Evolutionary conservation across 2,329 filamentous ascomycete genomes (phyloP), one percentile per base, ranked within the genome.

Genomic region (Aspergillus niger): DNA sequence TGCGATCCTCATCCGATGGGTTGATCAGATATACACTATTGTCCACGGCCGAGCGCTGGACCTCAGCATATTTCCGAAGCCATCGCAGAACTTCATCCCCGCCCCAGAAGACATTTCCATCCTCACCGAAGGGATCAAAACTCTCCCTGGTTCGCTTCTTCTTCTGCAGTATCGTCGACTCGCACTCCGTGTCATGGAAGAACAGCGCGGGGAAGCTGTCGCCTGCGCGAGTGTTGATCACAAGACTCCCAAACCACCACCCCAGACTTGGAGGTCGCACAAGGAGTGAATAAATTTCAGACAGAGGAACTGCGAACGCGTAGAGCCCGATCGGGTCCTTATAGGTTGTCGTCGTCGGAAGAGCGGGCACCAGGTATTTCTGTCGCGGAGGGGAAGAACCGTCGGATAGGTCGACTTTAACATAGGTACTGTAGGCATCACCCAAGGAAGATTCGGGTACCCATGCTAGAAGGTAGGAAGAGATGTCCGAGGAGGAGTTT

Each of bases 231-330:
- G 91, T 92, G 74, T 99, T 99, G 79, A 99, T 91, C 59, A 99
- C 89, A 28, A 99, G 79, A 64, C 92, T 97, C 36, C 95, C 95
- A 74, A 96, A 97, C 95, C 95, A 99, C 96, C 95, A 99, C 15
- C 95, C 96, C 7, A 97, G 79, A 74, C 92, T 97, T 5, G 95
- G 96, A 3, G 94, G 94, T 2, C 95, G 87, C 41, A 99, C 89
- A 7, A 97, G 83, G 5, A 99, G 83, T 28, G 91, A 96, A 77
- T 96, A 99, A 62, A 99, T 89, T 65, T 94, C 91, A 66, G 87
- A 91, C 30, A 98, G 85, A 1, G 95, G 95, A 5, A 99, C 85
- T 1, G 94, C 92, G 72, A 99, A 99, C 1, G 95, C 88, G 74
- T 97, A 97, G 51, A 90, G 86, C 3, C 93, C 93, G 52, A 87